phyloP scores from a whole-genome alignment of 768 basidiomycete species.

The Artomyces pyxidatus region DNA sequence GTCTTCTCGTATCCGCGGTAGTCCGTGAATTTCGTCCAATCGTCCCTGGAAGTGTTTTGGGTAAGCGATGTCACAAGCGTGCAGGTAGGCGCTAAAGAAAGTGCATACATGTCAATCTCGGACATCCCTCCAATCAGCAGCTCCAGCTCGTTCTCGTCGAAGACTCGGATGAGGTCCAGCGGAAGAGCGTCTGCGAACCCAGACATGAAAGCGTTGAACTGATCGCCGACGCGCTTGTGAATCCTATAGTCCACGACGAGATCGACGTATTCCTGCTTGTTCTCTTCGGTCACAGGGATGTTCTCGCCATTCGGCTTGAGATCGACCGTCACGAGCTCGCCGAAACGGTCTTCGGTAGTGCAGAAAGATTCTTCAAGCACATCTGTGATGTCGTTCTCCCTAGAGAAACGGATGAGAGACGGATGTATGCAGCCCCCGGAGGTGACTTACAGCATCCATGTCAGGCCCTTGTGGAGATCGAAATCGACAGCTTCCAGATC shows the following conservation, averaged over 20 bases:
- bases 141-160: conserved; percentile 87
- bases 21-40: conserved; percentile 92
- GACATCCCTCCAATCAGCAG: conserved; percentile 82
- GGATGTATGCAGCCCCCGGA: background rate
- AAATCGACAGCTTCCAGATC: conserved; percentile 68
- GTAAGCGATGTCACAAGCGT: no score
- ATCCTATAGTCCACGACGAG: conserved; percentile 79
- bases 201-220: conserved; percentile 79
- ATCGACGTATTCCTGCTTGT: conserved; percentile 75
- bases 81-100: background rate
- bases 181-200: conserved; percentile 84
- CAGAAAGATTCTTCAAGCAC: conserved; percentile 69
- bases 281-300: conserved; percentile 59
- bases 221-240: conserved; percentile 69
- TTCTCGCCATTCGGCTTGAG: conserved; percentile 55
- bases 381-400: conserved; percentile 71
- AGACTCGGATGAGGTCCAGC: conserved; percentile 75
- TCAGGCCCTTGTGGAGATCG: conserved; percentile 58
- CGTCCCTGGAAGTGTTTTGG: no score
- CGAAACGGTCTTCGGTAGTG: conserved; percentile 66
- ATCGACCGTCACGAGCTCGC: conserved; percentile 60
- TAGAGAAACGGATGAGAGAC: conserved; percentile 19
- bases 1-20: conserved; percentile 84
- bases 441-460: conserved; percentile 63
- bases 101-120: conserved; percentile 33